A percentile compares a stretch with the other conserved stretches of the same genome.
Conservation (phyloP, 169 alveolate species). For the Haemoproteus tartakovskyi region DNA sequence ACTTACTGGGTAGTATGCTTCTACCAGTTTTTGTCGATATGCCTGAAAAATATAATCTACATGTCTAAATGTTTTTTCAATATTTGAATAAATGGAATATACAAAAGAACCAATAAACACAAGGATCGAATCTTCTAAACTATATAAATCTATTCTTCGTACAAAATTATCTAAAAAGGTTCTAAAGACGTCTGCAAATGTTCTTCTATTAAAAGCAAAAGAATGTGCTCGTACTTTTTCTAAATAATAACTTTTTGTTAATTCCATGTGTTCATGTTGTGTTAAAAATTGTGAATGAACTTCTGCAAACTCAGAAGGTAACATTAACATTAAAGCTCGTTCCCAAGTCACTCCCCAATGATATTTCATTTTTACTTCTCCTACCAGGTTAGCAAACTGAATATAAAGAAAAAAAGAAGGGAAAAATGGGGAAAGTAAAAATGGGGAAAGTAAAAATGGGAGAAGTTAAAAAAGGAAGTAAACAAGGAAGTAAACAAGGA, state of each 20-base stretch:
- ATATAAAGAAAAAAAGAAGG: not conserved
- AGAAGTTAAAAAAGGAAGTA: too few species aligned
- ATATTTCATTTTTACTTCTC: constrained; percentile 35
- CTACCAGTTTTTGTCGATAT: constrained; percentile 57
- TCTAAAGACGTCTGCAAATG: constrained; percentile 22
- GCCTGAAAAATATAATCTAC: constrained; percentile 26
- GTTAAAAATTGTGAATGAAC: constrained; percentile 12
- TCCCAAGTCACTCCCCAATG: constrained; percentile 38
- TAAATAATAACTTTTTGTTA: constrained; percentile 5
- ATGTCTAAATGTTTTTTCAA: constrained; percentile 25
- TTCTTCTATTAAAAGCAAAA: constrained; percentile 18
- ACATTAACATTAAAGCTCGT: constrained; percentile 25
- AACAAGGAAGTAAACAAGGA: not conserved
- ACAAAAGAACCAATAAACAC: constrained; percentile 20
- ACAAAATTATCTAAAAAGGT: constrained; percentile 34
- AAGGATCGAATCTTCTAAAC: constrained; percentile 21
- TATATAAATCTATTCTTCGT: constrained; percentile 13
- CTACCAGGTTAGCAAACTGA: constrained; percentile 38
- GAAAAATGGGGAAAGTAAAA: not conserved
- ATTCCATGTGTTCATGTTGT: not conserved
- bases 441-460: not conserved
- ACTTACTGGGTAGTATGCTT: constrained; percentile 4
- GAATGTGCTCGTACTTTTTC: constrained; percentile 14
- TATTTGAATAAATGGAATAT: constrained; percentile 40
- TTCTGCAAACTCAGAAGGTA: constrained; percentile 40